These are phyloP conservation scores for Eucalyptus coolabah DNA, from an alignment of 345 rosid species.

Conservation along the genomic window DNA sequence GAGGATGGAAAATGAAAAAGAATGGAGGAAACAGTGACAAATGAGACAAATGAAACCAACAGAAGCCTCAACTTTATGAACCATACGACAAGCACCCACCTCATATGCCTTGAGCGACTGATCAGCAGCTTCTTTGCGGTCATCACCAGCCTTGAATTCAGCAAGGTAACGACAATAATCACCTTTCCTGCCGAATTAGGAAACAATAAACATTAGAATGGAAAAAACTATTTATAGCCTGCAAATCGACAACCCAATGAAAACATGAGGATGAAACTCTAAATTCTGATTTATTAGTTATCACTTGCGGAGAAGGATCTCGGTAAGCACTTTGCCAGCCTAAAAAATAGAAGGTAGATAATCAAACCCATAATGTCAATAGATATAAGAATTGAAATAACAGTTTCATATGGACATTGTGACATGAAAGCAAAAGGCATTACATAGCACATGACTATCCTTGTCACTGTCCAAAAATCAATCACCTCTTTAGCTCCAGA, in stretches of 20 bases:
- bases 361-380: not conserved
- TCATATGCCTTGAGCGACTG: conserved; percentile 48
- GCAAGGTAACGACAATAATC: conserved; percentile 45
- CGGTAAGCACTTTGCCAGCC: not conserved
- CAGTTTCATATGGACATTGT: not conserved
- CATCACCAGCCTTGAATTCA: conserved; percentile 28
- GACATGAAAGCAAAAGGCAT: not conserved
- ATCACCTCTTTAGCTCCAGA: not conserved
- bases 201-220: not conserved
- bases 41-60: not conserved
- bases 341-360: not conserved
- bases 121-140: conserved; percentile 45
- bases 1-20: not conserved
- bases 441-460: not conserved
- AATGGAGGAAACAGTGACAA: not conserved
- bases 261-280: not conserved
- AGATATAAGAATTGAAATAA: not conserved
- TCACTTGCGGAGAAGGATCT: not conserved
- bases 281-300: not conserved
- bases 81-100: conserved; percentile 1
- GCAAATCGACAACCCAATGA: not conserved
- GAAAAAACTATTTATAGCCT: not conserved
- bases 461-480: not conserved
- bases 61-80: not conserved
- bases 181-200: conserved; percentile 29